These are phyloP conservation scores for Anthracocystis setariae DNA, from an alignment of 1,284 basidiomycete species.

Conservation along the genomic window DNA sequence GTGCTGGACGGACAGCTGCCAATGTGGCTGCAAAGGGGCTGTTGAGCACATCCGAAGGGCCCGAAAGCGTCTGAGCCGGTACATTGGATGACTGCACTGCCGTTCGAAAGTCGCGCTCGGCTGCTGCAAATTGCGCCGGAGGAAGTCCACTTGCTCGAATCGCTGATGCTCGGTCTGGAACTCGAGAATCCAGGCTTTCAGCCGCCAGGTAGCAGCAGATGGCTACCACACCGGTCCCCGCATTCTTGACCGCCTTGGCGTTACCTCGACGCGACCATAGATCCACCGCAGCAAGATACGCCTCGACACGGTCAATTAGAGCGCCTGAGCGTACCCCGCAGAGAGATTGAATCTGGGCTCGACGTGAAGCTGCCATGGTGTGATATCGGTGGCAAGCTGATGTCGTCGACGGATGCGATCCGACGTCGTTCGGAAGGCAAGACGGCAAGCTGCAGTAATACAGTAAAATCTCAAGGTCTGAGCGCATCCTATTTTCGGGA, in stretches of 20 bases:
- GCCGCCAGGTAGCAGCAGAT: conserved; percentile 48
- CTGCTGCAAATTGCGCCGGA: conserved; percentile 36
- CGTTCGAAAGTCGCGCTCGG: conserved; percentile 41
- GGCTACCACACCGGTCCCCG: conserved; percentile 44
- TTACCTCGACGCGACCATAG: conserved; percentile 50
- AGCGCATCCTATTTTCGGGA: conserved; percentile 2
- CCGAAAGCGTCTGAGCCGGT: conserved; percentile 30
- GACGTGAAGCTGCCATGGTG: conserved; percentile 38
- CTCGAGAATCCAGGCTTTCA: conserved; percentile 37
- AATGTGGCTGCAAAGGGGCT: conserved; percentile 26
- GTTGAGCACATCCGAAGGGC: conserved; percentile 26
- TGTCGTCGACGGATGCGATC: too few species aligned
- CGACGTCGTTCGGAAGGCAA: neutral
- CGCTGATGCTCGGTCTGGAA: conserved; percentile 28
- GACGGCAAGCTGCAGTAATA: neutral
- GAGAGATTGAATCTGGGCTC: conserved; percentile 46
- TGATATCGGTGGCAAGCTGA: neutral
- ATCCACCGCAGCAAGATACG: conserved; percentile 48
- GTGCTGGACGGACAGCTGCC: conserved; percentile 6
- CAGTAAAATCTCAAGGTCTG: conserved; percentile 8
- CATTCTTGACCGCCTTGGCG: conserved; percentile 45
- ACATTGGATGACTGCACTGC: conserved; percentile 34
- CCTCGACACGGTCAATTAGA: conserved; percentile 47
- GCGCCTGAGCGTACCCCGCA: conserved; percentile 37
- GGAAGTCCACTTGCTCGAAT: conserved; percentile 39